These are phyloP conservation scores for Chloris gayana DNA, from an alignment of 176 grass and related monocot genomes.

Conservation along the genomic window DNA sequence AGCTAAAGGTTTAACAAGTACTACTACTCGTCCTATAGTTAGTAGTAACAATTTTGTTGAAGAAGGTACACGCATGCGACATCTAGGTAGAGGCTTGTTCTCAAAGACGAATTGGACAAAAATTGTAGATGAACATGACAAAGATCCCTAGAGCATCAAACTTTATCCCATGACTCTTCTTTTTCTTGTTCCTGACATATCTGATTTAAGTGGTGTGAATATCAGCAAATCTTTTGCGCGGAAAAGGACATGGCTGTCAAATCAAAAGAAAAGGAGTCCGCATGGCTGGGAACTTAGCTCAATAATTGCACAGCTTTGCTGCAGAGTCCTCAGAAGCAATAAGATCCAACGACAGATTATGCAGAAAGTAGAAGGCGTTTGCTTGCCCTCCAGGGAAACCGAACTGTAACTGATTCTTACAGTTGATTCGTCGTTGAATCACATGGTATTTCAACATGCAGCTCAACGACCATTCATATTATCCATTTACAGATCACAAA, in stretches of 20 bases:
- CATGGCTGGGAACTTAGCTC: too few species aligned
- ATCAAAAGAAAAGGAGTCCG: conserved; percentile 19
- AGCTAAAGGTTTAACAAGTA: too few species aligned
- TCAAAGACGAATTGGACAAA: too few species aligned
- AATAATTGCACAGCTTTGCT: conserved; percentile 40
- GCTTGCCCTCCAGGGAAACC: conserved; percentile 33
- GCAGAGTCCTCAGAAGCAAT: conserved; percentile 26
- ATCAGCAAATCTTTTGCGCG: conserved; percentile 5
- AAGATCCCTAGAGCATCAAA: conserved; percentile 17
- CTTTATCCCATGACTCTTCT: conserved; percentile 33
- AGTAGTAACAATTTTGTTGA: too few species aligned
- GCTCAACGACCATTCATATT: too few species aligned
- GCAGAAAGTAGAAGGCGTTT: conserved; percentile 26
- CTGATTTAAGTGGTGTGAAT: conserved; percentile 25
- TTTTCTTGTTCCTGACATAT: conserved; percentile 24
- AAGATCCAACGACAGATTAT: conserved; percentile 18
- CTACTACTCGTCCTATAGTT: too few species aligned
- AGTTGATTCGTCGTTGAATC: not conserved
- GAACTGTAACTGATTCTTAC: conserved; percentile 8
- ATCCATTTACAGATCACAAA: not conserved
- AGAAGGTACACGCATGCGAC: too few species aligned
- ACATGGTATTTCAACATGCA: not conserved
- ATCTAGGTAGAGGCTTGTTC: too few species aligned
- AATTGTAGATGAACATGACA: conserved; percentile 3
- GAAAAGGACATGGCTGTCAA: conserved; percentile 42